Evolutionary conservation across 2,329 filamentous ascomycete genomes (phyloP), one percentile per base, ranked within the genome.

Genomic region (Plenodomus tracheiphilus): DNA sequence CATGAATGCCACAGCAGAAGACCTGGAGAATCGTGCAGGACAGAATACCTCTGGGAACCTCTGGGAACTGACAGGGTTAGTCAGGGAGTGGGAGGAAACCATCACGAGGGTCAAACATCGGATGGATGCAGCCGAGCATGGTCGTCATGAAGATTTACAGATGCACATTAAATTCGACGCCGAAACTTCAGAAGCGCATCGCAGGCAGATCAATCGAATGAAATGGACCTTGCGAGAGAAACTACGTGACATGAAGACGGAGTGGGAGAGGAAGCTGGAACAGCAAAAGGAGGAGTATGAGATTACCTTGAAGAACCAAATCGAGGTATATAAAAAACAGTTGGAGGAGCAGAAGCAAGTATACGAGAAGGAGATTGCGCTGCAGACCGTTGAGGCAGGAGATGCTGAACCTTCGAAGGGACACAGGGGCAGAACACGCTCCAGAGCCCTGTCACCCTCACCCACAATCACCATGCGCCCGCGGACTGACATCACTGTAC

Each of bases 101-200:
- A 6, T 32, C 15, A 15, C 28, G 4, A 32, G 13, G 4, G 19
- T 22, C 21, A 16, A 40, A 13, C 20, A 21, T 32, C 11, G 15
- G 17, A 20, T 41, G 5, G n/a, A 28, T 15, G 39, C 21, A 9
- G 18, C 21, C 22, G 21, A 32, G 21, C 16, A 11, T 11, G 15
- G 13, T 15, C 28, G 28, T 32, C 28, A 15, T 4, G 9, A 41
- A 30, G 35, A 49, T 8, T 4, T 49, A 2, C 17, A 46, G 18
- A 25, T 10, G 16, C 35, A 52, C 15, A 35, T 52, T n/a, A 19
- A 43, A 15, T 46, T 46, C 18, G 46, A 52, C 22, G 18, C 18
- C 10, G 36, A 37, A 4, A 16, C 49, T 3, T 28, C 39, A 32
- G 35, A 22, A 17, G 19, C 25, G n/a, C 42, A 46, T 16, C 15